Evolutionary conservation across 2,329 filamentous ascomycete genomes (phyloP).

Genomic region (Fusarium devonianum): DNA sequence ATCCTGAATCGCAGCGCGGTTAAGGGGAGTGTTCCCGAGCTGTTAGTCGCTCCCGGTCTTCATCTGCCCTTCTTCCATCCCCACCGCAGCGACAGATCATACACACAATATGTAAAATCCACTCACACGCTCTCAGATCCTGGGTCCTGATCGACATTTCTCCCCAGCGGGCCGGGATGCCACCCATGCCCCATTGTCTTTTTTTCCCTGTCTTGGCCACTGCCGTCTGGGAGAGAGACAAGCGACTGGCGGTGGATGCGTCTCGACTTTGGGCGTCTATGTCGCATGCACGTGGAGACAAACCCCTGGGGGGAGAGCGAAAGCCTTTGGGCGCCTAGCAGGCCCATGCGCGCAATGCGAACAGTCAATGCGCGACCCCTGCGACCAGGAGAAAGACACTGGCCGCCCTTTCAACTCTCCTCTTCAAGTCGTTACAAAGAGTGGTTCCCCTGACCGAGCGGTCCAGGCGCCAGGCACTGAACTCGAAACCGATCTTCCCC

Average conservation of each 20-base stretch:
- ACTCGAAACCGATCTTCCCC: slow-evolving; percentile 31
- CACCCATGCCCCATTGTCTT: too few species aligned
- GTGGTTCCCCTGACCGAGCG: slow-evolving; percentile 17
- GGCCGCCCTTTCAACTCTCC: too few species aligned
- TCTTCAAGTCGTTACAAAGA: slow-evolving; percentile 17
- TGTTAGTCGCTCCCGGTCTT: slow-evolving; percentile 29
- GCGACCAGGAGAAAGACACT: too few species aligned
- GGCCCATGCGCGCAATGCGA: background rate
- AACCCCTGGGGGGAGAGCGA: slow-evolving; percentile 2
- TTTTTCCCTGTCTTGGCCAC: background rate
- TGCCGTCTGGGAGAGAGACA: slow-evolving; percentile 5
- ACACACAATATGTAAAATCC: slow-evolving; percentile 4
- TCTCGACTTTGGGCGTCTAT: slow-evolving; percentile 37
- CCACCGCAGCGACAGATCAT: slow-evolving; percentile 26
- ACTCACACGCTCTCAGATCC: slow-evolving; percentile 4
- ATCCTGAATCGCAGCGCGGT: slow-evolving; percentile 32
- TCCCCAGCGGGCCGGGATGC: background rate
- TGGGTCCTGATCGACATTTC: slow-evolving; percentile 4
- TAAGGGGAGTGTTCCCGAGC: slow-evolving; percentile 24
- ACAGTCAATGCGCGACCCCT: too few species aligned
- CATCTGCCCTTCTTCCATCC: slow-evolving; percentile 7
- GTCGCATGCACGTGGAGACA: slow-evolving; percentile 30
- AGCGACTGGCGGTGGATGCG: slow-evolving; percentile 34
- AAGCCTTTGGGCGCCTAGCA: slow-evolving; percentile 27
- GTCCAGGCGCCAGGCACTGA: slow-evolving; percentile 17